phyloP scores from a whole-genome alignment of 805 yeast species.

The Spencermartinsiella europaea region DNA sequence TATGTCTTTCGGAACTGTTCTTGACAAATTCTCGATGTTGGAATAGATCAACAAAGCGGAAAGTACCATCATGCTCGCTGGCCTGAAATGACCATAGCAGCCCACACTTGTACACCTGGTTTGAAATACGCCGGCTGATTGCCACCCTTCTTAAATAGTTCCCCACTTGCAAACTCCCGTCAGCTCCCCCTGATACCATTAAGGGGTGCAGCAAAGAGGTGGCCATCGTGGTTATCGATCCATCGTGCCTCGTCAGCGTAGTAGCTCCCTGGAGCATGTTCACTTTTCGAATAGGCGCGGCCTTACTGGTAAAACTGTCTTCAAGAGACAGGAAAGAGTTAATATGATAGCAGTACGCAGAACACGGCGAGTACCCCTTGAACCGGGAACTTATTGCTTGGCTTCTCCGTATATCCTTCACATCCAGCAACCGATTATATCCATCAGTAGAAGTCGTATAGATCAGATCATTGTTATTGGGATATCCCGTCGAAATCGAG shows the following conservation, averaged over 20 bases:
- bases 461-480: constrained; percentile 34
- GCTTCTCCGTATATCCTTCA: constrained; percentile 24
- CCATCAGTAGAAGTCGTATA: constrained; percentile 42
- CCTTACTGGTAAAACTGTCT: constrained; percentile 36
- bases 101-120: constrained; percentile 20
- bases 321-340: constrained; percentile 38
- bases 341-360: constrained; percentile 24
- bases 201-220: constrained; percentile 44
- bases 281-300: constrained; percentile 35
- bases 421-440: constrained; percentile 33
- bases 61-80: constrained; percentile 33
- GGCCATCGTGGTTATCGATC: constrained; percentile 38
- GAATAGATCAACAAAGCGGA: constrained; percentile 41
- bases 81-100: constrained; percentile 36
- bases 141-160: constrained; percentile 35
- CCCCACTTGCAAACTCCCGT: constrained; percentile 42
- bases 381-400: constrained; percentile 22
- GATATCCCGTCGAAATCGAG: constrained; percentile 33
- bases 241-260: constrained; percentile 37
- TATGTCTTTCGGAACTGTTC: constrained; percentile 25
- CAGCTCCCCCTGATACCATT: constrained; percentile 44
- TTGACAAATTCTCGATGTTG: constrained; percentile 30
- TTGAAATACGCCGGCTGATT: constrained; percentile 23
- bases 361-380: constrained; percentile 28
- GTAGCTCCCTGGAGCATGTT: constrained; percentile 26